Evolutionary conservation across 108 stramenopile genomes (phyloP).

Genomic region (Craspedostauros australis): DNA sequence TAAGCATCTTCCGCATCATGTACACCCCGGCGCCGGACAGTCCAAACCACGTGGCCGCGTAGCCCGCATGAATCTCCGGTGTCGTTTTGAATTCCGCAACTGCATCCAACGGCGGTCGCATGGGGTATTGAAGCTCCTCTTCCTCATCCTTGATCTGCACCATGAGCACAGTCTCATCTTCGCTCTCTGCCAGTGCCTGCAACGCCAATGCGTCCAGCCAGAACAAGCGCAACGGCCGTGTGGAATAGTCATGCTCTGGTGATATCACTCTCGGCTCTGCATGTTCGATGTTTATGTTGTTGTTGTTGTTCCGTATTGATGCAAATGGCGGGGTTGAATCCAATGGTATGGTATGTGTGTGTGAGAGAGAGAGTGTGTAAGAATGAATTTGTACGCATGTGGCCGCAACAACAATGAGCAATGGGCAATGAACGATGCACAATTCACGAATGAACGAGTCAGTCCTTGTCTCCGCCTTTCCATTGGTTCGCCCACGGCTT

Average conservation of each 20-base stretch:
- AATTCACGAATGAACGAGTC: too few relatives aligned
- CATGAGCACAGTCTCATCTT: conserved; percentile 12
- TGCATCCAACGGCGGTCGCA: conserved; percentile 31
- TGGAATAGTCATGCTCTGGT: conserved; percentile 32
- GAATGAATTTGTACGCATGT: not conserved
- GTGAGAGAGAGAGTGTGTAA: not conserved
- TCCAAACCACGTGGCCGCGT: conserved; percentile 85
- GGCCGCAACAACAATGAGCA: conserved; percentile 16
- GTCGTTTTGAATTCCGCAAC: conserved; percentile 79
- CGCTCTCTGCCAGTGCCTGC: conserved; percentile 39
- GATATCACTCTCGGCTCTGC: conserved; percentile 33
- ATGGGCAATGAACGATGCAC: too few relatives aligned
- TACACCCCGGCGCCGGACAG: conserved; percentile 72
- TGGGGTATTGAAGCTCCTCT: conserved; percentile 8
- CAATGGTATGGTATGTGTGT: not conserved
- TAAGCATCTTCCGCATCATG: conserved; percentile 77
- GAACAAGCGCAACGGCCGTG: conserved; percentile 45
- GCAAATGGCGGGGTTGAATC: too few relatives aligned
- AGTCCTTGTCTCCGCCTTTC: too few relatives aligned
- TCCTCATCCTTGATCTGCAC: conserved; percentile 16
- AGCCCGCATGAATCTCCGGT: conserved; percentile 71
- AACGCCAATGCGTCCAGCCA: conserved; percentile 70
- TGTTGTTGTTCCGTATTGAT: too few relatives aligned
- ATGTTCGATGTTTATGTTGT: too few relatives aligned
- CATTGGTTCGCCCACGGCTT: too few relatives aligned